Conservation (phyloP, 805 yeast genomes). For the Yamadazyma endophytica region DNA sequence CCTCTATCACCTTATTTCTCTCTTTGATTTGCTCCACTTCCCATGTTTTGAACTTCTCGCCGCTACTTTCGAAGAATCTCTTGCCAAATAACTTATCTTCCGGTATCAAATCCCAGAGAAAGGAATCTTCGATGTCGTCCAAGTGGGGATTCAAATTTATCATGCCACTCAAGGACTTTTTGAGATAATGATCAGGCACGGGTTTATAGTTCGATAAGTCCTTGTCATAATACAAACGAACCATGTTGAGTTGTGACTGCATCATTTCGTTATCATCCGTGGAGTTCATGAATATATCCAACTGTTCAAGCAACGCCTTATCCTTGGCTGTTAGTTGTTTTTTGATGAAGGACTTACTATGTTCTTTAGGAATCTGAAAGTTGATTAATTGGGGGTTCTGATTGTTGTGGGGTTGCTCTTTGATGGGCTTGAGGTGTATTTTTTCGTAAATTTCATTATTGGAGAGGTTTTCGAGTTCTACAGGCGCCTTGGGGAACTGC, state of each 20-base stretch:
- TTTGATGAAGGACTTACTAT: conserved; percentile 16
- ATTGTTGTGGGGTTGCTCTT: conserved; percentile 2
- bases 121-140: conserved; percentile 34
- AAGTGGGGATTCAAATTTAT: conserved; percentile 30
- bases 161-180: conserved; percentile 37
- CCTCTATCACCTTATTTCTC: conserved; percentile 8
- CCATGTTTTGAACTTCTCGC: conserved; percentile 32
- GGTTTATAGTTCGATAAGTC: conserved; percentile 22
- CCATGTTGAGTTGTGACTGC: conserved; percentile 18
- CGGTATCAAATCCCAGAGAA: conserved; percentile 37
- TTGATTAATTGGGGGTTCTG: conserved; percentile 11
- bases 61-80: conserved; percentile 28
- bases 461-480: conserved; percentile 12
- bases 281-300: conserved; percentile 17
- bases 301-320: conserved; percentile 21
- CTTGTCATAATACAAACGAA: conserved; percentile 24
- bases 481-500: conserved; percentile 30
- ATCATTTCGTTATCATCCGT: conserved; percentile 20
- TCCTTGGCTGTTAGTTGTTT: conserved; percentile 21
- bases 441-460: conserved; percentile 14
- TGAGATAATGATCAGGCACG: conserved; percentile 34
- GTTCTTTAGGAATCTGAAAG: conserved; percentile 24
- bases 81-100: conserved; percentile 28
- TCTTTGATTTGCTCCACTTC: conserved; percentile 24
- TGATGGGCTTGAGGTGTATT: conserved; percentile 2